Evolutionary conservation across 2,329 filamentous ascomycete genomes (phyloP).

Genomic region (Pseudomassariella vexata): DNA sequence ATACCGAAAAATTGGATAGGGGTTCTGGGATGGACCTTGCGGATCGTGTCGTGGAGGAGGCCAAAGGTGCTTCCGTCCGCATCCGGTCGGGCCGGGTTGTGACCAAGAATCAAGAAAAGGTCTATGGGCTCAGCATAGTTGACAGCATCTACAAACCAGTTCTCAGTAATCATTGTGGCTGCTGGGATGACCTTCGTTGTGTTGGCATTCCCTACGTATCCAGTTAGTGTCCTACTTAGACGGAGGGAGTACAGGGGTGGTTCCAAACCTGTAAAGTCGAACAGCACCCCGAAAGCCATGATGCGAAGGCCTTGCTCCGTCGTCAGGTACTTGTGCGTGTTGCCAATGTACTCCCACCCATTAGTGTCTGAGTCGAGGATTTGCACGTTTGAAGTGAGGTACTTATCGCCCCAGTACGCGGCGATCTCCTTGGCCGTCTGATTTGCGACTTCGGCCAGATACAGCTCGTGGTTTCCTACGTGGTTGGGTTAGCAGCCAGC

Average conservation of each 20-base stretch:
- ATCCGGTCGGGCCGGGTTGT: conserved; percentile 50
- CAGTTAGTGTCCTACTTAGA: too few relatives aligned
- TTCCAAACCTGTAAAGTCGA: conserved; percentile 41
- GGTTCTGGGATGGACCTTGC: conserved; percentile 45
- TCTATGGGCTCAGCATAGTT: conserved; percentile 50
- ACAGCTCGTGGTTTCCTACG: conserved; percentile 58
- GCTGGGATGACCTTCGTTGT: conserved; percentile 55
- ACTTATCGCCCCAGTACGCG: conserved; percentile 43
- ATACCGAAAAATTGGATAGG: conserved; percentile 55
- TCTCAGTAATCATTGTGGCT: conserved; percentile 41
- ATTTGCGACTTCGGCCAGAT: conserved; percentile 55
- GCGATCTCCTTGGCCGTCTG: conserved; percentile 56
- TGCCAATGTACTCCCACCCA: conserved; percentile 35
- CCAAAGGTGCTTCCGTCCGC: conserved; percentile 36
- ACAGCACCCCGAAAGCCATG: conserved; percentile 39
- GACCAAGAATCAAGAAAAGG: conserved; percentile 57
- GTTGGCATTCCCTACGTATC: conserved; percentile 56
- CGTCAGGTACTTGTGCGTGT: conserved; percentile 37
- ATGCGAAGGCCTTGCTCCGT: conserved; percentile 34
- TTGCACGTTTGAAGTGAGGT: conserved; percentile 40
- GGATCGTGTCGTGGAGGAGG: conserved; percentile 51
- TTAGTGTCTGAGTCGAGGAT: conserved; percentile 31
- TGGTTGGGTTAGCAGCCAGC: too few relatives aligned
- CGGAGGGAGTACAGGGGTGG: conserved; percentile 29
- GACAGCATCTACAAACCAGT: conserved; percentile 56